Base-by-base conservation (phyloP, 345 rosid species). In the Melaleuca alternifolia region DNA sequence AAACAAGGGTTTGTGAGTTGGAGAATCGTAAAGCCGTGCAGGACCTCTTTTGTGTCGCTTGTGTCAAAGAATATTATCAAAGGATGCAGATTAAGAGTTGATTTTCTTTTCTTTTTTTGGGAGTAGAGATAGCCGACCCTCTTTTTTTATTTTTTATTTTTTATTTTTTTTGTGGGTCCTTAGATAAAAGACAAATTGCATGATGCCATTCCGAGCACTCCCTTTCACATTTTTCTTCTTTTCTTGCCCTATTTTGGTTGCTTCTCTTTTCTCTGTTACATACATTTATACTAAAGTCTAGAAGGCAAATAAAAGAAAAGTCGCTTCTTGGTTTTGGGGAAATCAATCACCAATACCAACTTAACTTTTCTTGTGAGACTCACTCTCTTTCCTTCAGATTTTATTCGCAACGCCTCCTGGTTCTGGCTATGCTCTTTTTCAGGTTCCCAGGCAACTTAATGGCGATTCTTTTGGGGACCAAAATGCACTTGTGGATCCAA, bases 201-300 rank as follows among this genome's bases (percentile, higher is more conserved):
- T 88, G 90, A 90, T 91, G 89, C 89, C 88, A 87, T 85, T 85
- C 86, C 84, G 83, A 88, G 87, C 92, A 89, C 91, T 88, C 91
- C 85, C 91, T 88, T 89, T 89, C 91, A 86, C 86, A 84, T 33
- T 83, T 87, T 50, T 37, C 84, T 62, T 86, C 61, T 62, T 51
- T 81, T 54, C 53, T 56, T 57, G 26, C 48, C 48, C 81, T 71
- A 71, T 18, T 71, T 71, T 71, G 48, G 48, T 44, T 21, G 81
- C 48, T 71, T 71, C 81, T 71, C 81, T 41, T 71, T 71, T 71
- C 81, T 37, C 48, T 71, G 81, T 71, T 48, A 9, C 81, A 5
- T 18, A 37, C 81, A 10, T 44, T 71, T 20, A 37, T 37, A 37
- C 48, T 44, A 71, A 33, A 71, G 81, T 37, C 20, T 21, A 20